phyloP scores from a whole-genome alignment of 139 green algal genomes.

The Chlorella sp. region DNA sequence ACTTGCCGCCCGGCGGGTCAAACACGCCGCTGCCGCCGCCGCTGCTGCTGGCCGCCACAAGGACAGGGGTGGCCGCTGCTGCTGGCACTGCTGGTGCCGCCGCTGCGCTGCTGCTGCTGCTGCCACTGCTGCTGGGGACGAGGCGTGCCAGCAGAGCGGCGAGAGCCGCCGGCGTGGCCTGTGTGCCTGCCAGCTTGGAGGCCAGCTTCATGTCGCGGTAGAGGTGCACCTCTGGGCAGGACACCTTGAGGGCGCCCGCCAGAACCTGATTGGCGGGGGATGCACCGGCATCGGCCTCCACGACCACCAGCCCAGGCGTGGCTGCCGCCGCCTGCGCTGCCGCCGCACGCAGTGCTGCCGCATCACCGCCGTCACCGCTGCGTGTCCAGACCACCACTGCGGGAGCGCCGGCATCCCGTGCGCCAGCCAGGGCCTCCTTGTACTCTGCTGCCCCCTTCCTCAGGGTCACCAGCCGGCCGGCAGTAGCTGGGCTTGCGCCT shows the following conservation, averaged over 20 bases:
- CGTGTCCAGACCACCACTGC: conserved; percentile 63
- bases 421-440: conserved; percentile 59
- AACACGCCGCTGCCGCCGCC: neutral
- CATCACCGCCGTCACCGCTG: neutral
- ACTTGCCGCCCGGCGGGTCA: conserved; percentile 59
- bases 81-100: neutral
- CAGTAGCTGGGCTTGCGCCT: neutral
- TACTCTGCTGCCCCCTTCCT: conserved; percentile 62
- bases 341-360: conserved; percentile 11
- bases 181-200: neutral
- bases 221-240: conserved; percentile 47
- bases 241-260: conserved; percentile 58
- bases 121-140: neutral
- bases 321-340: neutral
- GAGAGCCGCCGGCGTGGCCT: neutral
- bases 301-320: neutral
- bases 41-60: neutral
- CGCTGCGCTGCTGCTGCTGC: neutral
- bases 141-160: neutral
- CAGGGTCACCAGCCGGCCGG: conserved; percentile 35
- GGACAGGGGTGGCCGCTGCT: neutral
- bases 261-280: conserved; percentile 58
- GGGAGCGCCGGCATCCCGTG: neutral
- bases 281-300: conserved; percentile 35
- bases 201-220: conserved; percentile 67